Conservation (phyloP, 2,329 filamentous ascomycete species). For the Ceratocystis eucalypticola region DNA sequence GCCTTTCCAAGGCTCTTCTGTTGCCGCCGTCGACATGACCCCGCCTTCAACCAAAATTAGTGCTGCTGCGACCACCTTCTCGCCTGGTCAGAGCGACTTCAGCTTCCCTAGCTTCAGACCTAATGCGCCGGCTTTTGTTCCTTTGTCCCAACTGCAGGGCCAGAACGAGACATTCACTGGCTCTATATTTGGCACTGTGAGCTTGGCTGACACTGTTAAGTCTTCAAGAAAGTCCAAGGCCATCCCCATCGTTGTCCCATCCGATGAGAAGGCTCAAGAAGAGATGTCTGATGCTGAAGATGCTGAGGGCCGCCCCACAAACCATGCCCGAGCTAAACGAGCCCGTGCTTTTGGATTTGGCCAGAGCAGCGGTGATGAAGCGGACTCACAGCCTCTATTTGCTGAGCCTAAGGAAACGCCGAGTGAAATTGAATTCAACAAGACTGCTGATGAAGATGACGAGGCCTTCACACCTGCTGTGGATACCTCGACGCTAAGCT, state of each 20-base stretch:
- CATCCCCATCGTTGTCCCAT: constrained; percentile 61
- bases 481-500: constrained; percentile 40
- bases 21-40: constrained; percentile 28
- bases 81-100: constrained; percentile 51
- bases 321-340: constrained; percentile 63
- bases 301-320: constrained; percentile 44
- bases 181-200: constrained; percentile 58
- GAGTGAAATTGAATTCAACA: constrained; percentile 21
- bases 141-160: constrained; percentile 38
- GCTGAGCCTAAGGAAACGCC: constrained; percentile 35
- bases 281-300: constrained; percentile 26
- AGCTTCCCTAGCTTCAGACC: constrained; percentile 65
- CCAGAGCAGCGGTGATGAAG: constrained; percentile 40
- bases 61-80: constrained; percentile 56
- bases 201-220: constrained; percentile 50
- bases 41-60: constrained; percentile 44
- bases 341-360: constrained; percentile 39
- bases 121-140: constrained; percentile 64
- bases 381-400: constrained; percentile 60
- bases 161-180: constrained; percentile 30
- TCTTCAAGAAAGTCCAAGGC: constrained; percentile 65
- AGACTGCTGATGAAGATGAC: constrained; percentile 24
- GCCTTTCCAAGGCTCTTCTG: constrained; percentile 33
- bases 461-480: constrained; percentile 29
- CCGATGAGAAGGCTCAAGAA: constrained; percentile 27